Base-by-base conservation (phyloP, 495 filamentous ascomycete genomes). In the Penicillium pulvis region DNA sequence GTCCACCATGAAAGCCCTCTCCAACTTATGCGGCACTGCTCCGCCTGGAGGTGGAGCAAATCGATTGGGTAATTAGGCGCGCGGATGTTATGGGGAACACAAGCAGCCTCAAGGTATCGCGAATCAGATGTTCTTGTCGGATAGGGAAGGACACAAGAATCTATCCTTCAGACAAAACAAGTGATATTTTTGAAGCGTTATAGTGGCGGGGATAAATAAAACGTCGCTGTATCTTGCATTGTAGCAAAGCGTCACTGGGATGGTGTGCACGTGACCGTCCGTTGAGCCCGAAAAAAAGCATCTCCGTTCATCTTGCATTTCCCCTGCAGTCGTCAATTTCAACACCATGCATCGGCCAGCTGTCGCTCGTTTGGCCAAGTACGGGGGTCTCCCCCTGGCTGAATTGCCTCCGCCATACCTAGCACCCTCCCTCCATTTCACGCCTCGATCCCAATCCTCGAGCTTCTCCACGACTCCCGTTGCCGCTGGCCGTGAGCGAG, bases 391-490 rank as follows among this genome's bases (percentile, higher is more conserved):
- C 48, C 68, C 65, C 41, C 56, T 76, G 57, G 67, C 63, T 47
- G 74, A 77, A 59, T 59, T 79, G 53, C 77, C 77, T 47, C 75
- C 76, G 44, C 62, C 75, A 11, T 80, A 78, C 41, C 68, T 80
- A 43, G 77, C 76, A 26, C 77, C 77, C 16, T 77, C 76, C 12
- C 70, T 78, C 55, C 75, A 76, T 60, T 74, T 74, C 59, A 63
- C 70, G 56, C 64, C 59, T 47, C 65, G 71, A 52, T 41, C 16
- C 49, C 77, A 79, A 50, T 65, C 60, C 61, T 73, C 75, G 56
- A 80, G 68, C 71, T 80, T 80, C 74, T 80, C 77, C 35, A 74
- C 75, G 46, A 77, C 73, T 51, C 62, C 75, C 53, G 68, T 66
- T 47, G 63, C 70, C 52, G 71, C 65, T 42, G 68, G 66, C 48